These are phyloP conservation scores for Pistacia integerrima DNA, from an alignment of 345 rosid species.

Conservation along the genomic window DNA sequence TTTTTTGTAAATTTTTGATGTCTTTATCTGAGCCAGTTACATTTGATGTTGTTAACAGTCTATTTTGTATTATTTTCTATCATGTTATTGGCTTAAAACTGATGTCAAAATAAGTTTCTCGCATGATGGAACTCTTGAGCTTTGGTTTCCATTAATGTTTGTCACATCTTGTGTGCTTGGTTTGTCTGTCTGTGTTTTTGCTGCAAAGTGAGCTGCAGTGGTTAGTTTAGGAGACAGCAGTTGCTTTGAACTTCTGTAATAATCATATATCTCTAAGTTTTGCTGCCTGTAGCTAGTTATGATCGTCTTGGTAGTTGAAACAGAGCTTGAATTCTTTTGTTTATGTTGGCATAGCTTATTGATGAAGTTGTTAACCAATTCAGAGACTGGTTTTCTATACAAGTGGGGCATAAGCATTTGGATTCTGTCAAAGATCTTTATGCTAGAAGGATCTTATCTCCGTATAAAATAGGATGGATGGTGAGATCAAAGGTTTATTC, in stretches of 20 bases:
- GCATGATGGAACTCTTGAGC: background rate
- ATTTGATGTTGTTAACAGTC: background rate
- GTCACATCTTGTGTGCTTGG: background rate
- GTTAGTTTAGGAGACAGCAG: background rate
- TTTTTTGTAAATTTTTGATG: background rate
- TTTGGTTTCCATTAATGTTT: background rate
- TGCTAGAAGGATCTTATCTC: background rate
- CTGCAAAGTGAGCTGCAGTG: background rate
- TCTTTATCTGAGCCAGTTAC: background rate
- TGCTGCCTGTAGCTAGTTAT: slow-evolving; percentile 3
- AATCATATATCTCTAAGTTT: background rate
- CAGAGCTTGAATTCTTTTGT: slow-evolving; percentile 14
- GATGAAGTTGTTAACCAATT: background rate
- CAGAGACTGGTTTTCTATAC: background rate
- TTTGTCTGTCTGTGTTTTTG: background rate
- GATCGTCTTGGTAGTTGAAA: background rate
- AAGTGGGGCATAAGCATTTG: slow-evolving; percentile 1
- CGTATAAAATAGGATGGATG: background rate
- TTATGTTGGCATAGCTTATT: background rate
- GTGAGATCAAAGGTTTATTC: background rate
- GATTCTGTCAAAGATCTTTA: background rate
- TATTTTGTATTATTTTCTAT: background rate
- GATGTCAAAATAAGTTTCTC: background rate
- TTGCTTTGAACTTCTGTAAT: slow-evolving; percentile 1
- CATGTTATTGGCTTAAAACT: background rate